A percentile compares a stretch with the other conserved stretches of the same genome.
Evolutionary conservation across 2,329 filamentous ascomycete genomes (phyloP).

Genomic region (Aspergillus viridinutans): DNA sequence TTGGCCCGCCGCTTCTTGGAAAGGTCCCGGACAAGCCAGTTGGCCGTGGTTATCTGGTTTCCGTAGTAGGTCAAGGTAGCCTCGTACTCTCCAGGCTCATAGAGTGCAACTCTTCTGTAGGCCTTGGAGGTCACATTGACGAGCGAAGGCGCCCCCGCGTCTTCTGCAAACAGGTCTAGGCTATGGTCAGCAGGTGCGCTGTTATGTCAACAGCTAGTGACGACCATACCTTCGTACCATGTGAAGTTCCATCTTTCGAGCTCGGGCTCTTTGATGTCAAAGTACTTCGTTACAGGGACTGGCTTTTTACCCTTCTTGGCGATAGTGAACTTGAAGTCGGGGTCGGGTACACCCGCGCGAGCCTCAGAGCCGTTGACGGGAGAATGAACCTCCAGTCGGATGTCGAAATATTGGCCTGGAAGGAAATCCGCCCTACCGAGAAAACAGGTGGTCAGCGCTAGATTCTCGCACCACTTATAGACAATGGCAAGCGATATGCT

Average conservation of each 20-base stretch:
- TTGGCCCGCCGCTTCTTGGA: conserved; percentile 69
- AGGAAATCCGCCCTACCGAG: conserved; percentile 67
- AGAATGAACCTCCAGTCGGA: conserved; percentile 76
- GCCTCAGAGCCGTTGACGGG: conserved; percentile 77
- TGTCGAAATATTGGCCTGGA: conserved; percentile 77
- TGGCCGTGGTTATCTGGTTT: conserved; percentile 65
- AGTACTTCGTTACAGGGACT: conserved; percentile 60
- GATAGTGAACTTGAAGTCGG: conserved; percentile 72
- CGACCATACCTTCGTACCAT: conserved; percentile 66
- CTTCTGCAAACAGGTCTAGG: conserved; percentile 68
- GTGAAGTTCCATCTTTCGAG: conserved; percentile 77
- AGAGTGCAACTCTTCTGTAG: conserved; percentile 70
- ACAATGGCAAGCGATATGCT: background rate
- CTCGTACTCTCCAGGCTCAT: conserved; percentile 74
- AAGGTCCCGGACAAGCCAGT: conserved; percentile 72
- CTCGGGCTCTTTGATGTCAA: conserved; percentile 64
- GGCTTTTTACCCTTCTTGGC: conserved; percentile 56
- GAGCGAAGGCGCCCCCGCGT: conserved; percentile 63
- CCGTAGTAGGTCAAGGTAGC: conserved; percentile 74
- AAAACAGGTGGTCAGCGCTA: background rate
- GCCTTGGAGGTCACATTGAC: conserved; percentile 78
- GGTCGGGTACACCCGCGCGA: conserved; percentile 63
- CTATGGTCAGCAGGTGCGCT: conserved; percentile 5
- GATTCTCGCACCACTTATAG: background rate
- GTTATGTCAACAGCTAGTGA: background rate